Base-by-base conservation (phyloP, 2,329 filamentous ascomycete genomes). In the Xylariales sp. region DNA sequence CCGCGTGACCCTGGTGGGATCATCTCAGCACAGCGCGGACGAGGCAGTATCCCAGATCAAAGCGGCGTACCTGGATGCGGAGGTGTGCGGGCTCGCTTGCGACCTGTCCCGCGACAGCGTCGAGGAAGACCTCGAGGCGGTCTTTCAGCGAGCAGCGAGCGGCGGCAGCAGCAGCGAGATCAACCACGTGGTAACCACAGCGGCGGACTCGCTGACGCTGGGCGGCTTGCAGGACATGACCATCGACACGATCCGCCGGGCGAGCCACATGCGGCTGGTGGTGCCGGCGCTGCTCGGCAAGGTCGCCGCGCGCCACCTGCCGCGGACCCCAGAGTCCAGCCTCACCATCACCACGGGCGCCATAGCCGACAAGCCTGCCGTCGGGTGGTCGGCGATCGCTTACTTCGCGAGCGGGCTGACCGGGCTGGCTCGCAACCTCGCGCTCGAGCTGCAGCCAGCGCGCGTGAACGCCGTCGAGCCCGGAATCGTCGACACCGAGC, bases 211-310 rank as follows among this genome's bases (percentile, higher is more conserved):
- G 37, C 48, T 59, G 5, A 11, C 47, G 27, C 11, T 52, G 6
- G 29, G 37, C 13, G 21, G 19, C 6, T 34, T 59, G 6, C 15
- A 41, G 14, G 51, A 49, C 5, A 28, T 62, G 15, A 55, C 51
- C 14, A 41, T 46, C 14, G 57, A 52, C 2, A 34, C 32, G 20
- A 50, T 61, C 31, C 41, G 40, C 2, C 19, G 30, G 21, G 54
- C 42, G 1, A 40, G 48, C 33, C 59, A 58, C 24, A 50, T 64
- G 46, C 56, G 58, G 6, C 43, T 59, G 36, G 36, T 53, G 12
- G 54, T 54, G n/a, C 56, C 60, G 1, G n/a, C 57, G n/a, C 40
- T 62, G 33, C 29, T 62, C 5, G 60, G 52, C 37, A 65, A 65
- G 41, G 46, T 54, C 1, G 56, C 52, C 5, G 39, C 42, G 40